These are phyloP conservation scores for Neospermospora avenae DNA, from an alignment of 2,329 filamentous ascomycete genomes.

Conservation along the genomic window DNA sequence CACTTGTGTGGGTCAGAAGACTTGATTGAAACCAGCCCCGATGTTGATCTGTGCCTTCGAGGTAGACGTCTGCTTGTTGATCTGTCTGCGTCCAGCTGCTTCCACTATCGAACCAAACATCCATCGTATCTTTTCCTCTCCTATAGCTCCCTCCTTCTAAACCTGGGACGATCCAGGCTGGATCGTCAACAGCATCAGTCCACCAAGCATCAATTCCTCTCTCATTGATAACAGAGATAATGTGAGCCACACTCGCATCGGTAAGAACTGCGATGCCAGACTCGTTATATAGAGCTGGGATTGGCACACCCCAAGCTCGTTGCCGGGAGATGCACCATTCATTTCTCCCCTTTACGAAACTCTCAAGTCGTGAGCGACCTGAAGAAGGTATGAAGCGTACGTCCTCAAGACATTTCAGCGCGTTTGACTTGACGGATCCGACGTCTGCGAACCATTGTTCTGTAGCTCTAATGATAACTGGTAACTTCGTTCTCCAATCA, in stretches of 20 bases:
- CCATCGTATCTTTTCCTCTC: conserved; percentile 93
- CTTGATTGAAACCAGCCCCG: conserved; percentile 98
- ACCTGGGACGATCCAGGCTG: conserved; percentile 69
- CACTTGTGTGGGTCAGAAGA: conserved; percentile 71
- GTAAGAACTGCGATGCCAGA: conserved; percentile 75
- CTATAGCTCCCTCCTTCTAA: conserved; percentile 58
- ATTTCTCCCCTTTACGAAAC: conserved; percentile 81
- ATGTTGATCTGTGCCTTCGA: conserved; percentile 95
- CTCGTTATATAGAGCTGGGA: conserved; percentile 80
- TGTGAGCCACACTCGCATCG: conserved; percentile 75
- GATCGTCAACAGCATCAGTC: conserved; percentile 73
- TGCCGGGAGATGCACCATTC: conserved; percentile 99
- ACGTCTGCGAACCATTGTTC: conserved; percentile 98
- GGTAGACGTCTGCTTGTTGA: conserved; percentile 74
- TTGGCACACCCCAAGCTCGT: conserved; percentile 93
- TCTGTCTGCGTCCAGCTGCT: conserved; percentile 75
- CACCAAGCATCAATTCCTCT: conserved; percentile 94
- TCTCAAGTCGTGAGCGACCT: conserved; percentile 72
- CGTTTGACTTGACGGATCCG: conserved; percentile 71
- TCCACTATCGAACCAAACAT: conserved; percentile 99
- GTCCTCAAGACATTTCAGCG: conserved; percentile 64
- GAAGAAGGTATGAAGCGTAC: conserved; percentile 77
- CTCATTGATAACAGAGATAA: conserved; percentile 72
- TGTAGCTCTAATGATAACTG: conserved; percentile 86
- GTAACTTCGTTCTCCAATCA: conserved; percentile 94